Evolutionary conservation across 139 green algal genomes (phyloP).

Genomic region (Raphidocelis subcapitata): DNA sequence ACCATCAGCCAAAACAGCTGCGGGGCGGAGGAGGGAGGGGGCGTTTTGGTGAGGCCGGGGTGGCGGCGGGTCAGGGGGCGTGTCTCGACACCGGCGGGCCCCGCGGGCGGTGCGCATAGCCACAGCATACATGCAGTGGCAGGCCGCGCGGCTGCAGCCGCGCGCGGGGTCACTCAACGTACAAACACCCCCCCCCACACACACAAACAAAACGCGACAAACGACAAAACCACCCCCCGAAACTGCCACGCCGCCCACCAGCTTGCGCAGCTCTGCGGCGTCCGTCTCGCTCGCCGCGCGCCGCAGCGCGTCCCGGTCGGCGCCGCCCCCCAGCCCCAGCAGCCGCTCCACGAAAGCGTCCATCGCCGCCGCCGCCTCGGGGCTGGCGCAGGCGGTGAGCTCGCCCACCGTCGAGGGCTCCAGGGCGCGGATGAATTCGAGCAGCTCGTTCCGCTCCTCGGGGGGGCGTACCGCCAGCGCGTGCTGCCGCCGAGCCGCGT

Average conservation of each 20-base stretch:
- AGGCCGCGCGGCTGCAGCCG: neutral
- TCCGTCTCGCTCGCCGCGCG: slow-evolving; percentile 19
- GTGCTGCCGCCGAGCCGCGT: neutral
- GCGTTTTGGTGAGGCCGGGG: too few relatives aligned
- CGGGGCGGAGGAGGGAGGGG: too few relatives aligned
- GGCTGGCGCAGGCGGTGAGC: neutral
- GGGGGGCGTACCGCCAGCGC: too few relatives aligned
- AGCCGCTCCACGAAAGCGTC: slow-evolving; percentile 30
- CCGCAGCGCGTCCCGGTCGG: slow-evolving; percentile 19
- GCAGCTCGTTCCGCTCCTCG: slow-evolving; percentile 43
- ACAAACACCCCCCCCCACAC: neutral
- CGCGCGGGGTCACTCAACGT: neutral
- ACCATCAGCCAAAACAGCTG: slow-evolving; percentile 34
- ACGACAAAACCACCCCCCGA: too few relatives aligned
- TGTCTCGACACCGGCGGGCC: neutral
- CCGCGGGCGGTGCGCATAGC: neutral
- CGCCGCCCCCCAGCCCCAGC: slow-evolving; percentile 1
- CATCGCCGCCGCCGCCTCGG: slow-evolving; percentile 18
- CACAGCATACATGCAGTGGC: neutral
- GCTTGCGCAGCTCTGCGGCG: too few relatives aligned
- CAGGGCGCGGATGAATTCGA: slow-evolving; percentile 78
- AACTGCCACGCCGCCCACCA: too few relatives aligned
- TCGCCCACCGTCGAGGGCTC: slow-evolving; percentile 28
- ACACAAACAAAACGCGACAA: too few relatives aligned
- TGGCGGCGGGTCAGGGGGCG: too few relatives aligned